Conservation (phyloP, 2,329 filamentous ascomycete genomes). For the Akanthomyces dipterigenus region DNA sequence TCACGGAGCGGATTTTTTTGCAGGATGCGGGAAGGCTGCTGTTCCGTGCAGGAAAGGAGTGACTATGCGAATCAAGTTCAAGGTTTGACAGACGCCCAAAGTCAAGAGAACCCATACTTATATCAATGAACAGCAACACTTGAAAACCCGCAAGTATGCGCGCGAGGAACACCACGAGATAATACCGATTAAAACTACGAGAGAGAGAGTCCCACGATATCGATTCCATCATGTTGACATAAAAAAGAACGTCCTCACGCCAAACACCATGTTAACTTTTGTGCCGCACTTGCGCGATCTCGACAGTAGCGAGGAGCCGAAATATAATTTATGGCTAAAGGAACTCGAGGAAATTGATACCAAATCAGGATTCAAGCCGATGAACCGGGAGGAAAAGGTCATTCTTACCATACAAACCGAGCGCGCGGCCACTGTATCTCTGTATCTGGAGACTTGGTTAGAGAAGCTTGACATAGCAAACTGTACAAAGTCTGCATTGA, state of each 20-base stretch:
- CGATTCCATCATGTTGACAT: constrained; percentile 55
- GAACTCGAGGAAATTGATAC: constrained; percentile 52
- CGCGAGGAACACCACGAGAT: constrained; percentile 35
- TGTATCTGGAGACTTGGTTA: constrained; percentile 50
- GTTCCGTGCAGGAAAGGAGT: constrained; percentile 29
- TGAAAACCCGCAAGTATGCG: constrained; percentile 38
- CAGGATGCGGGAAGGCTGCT: constrained; percentile 32
- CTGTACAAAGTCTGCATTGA: constrained; percentile 46
- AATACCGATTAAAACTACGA: constrained; percentile 42
- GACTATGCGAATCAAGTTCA: constrained; percentile 44
- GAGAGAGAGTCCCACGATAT: constrained; percentile 49
- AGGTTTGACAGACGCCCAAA: constrained; percentile 28
- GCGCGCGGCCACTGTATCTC: constrained; percentile 42
- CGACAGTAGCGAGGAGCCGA: constrained; percentile 47
- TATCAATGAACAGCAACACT: constrained; percentile 31
- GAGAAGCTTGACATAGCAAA: constrained; percentile 41
- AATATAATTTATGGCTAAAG: constrained; percentile 50
- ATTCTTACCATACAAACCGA: constrained; percentile 44
- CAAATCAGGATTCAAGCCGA: constrained; percentile 49
- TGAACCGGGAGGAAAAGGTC: constrained; percentile 45
- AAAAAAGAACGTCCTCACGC: constrained; percentile 51
- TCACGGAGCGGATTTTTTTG: constrained; percentile 42
- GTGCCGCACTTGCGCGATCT: constrained; percentile 53
- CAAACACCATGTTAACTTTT: constrained; percentile 54
- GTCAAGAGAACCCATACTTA: background rate